Evolutionary conservation across 768 basidiomycete species (phyloP), one percentile per base, ranked within the genome.

Genomic region (Boletus tomentosulus): DNA sequence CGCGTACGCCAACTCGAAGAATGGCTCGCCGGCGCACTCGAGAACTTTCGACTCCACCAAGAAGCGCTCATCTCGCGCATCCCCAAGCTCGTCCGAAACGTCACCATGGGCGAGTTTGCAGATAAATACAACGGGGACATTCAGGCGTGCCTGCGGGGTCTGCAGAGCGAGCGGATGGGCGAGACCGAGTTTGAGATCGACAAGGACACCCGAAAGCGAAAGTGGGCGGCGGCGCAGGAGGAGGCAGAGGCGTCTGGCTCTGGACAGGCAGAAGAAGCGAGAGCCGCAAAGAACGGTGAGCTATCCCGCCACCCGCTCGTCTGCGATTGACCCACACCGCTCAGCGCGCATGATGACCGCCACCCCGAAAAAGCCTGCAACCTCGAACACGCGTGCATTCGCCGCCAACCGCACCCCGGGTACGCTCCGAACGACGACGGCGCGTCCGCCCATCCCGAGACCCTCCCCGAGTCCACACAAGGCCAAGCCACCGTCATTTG

Each of bases 91-190:
- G 84, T 92, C 34, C 80, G 87, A 33, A 72, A 72, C 28, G 83
- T 91, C 68, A 81, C 83, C 13, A 83, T 92, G 79, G 81, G 81
- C 57, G 88, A 90, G 42, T 89, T 92, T 67, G 85, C 83, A 16
- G 80, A 82, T 55, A 88, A 86, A 64, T 91, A 90, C 70, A 76
- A 85, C 49, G 89, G 87, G 3, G 84, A 89, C 61, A 73, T 89
- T 25, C 86, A 89, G 63, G 81, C 80, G 9, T 86, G 86, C 38
- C 69, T 89, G 55, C 76, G 83, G 54, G 88, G 85, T 2, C 68
- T 85, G 46, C 85, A 87, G 70, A 83, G 78, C 62, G 86, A 87
- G 55, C 75, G 77, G 52, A 71, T 89, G 53, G 74, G 73, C 11
- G 70, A 84, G 39, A 71, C 72, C n/a, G 72, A 71, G 15, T 76